These are phyloP conservation scores for Sporothrix variecibatus DNA, from an alignment of 2,329 filamentous ascomycete species.

Conservation along the genomic window DNA sequence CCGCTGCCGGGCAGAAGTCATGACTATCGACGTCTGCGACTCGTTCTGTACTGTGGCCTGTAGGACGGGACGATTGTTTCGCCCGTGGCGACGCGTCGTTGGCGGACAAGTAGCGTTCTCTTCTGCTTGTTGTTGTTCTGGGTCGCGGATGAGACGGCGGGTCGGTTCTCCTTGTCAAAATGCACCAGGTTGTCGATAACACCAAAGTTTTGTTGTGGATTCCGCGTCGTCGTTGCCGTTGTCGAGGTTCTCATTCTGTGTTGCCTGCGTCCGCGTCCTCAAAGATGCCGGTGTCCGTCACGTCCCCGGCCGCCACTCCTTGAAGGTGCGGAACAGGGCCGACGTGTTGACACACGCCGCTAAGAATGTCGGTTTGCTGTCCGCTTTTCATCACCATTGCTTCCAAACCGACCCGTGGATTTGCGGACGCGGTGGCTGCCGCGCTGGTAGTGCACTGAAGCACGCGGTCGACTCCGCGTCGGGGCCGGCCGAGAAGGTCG, in stretches of 20 bases:
- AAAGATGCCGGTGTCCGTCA: constrained; percentile 17
- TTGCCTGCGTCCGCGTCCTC: constrained; percentile 15
- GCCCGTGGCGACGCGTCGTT: constrained; percentile 12
- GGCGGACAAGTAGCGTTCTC: not conserved
- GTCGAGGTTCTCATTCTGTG: not conserved
- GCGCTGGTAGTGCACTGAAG: constrained; percentile 26
- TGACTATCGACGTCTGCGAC: constrained; percentile 30
- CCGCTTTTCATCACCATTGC: constrained; percentile 17
- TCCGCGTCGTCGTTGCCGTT: not conserved
- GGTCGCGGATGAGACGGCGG: not conserved
- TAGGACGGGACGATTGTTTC: constrained; percentile 23
- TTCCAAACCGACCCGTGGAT: constrained; percentile 31
- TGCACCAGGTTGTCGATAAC: constrained; percentile 24
- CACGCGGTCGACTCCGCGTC: constrained; percentile 33
- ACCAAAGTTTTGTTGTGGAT: constrained; percentile 31
- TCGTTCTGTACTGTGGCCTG: constrained; percentile 33
- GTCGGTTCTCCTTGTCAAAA: constrained; percentile 30
- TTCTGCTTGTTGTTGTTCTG: not conserved
- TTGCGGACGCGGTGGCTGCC: constrained; percentile 29
- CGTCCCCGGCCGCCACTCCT: constrained; percentile 31
- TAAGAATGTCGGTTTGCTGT: constrained; percentile 26
- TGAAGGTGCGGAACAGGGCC: constrained; percentile 32
- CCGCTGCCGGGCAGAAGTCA: constrained; percentile 18
- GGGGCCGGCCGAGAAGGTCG: constrained; percentile 29
- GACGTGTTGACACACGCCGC: constrained; percentile 32